A percentile compares a stretch with the other conserved stretches of the same genome.
phyloP scores from a whole-genome alignment of 768 basidiomycete genomes.

The Boletus sp. region DNA sequence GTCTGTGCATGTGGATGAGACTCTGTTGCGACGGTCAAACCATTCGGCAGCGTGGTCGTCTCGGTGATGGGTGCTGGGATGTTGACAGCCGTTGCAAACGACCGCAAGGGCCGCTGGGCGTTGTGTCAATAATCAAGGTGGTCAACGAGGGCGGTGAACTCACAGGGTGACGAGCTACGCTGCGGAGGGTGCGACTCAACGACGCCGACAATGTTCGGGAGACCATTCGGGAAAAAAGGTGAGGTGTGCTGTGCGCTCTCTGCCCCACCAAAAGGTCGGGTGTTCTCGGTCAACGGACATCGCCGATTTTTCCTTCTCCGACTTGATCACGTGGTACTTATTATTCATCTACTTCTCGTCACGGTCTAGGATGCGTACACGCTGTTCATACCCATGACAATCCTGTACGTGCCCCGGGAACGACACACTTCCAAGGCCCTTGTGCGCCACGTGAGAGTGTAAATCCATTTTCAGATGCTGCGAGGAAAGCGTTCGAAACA shows the following conservation, averaged over 20 bases:
- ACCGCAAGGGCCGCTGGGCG: slow-evolving; percentile 53
- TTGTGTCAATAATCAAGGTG: slow-evolving; percentile 1
- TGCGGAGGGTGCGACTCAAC: slow-evolving; percentile 42
- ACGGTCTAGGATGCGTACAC: no score
- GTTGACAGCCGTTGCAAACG: slow-evolving; percentile 73
- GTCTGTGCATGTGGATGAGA: slow-evolving; percentile 88
- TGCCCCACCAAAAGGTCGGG: slow-evolving; percentile 24
- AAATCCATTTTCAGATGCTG: slow-evolving; percentile 56
- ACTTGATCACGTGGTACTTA: slow-evolving; percentile 2
- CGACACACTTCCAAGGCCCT: slow-evolving; percentile 41
- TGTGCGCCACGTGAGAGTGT: slow-evolving; percentile 34
- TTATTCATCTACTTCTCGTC: background rate
- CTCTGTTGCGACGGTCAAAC: slow-evolving; percentile 93
- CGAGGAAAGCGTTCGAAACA: slow-evolving; percentile 37
- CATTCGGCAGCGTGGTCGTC: slow-evolving; percentile 90
- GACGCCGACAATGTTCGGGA: slow-evolving; percentile 45
- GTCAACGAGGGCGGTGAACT: slow-evolving; percentile 3
- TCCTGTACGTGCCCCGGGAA: slow-evolving; percentile 33
- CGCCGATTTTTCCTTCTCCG: slow-evolving; percentile 28
- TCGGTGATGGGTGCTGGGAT: slow-evolving; percentile 76
- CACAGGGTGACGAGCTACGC: slow-evolving; percentile 37
- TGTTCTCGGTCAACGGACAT: slow-evolving; percentile 32
- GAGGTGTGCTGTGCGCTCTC: background rate
- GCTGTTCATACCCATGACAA: slow-evolving; percentile 25
- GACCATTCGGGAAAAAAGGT: slow-evolving; percentile 41